These are phyloP conservation scores for Abortiporus biennis DNA, from an alignment of 1,284 basidiomycete genomes.

Conservation along the genomic window DNA sequence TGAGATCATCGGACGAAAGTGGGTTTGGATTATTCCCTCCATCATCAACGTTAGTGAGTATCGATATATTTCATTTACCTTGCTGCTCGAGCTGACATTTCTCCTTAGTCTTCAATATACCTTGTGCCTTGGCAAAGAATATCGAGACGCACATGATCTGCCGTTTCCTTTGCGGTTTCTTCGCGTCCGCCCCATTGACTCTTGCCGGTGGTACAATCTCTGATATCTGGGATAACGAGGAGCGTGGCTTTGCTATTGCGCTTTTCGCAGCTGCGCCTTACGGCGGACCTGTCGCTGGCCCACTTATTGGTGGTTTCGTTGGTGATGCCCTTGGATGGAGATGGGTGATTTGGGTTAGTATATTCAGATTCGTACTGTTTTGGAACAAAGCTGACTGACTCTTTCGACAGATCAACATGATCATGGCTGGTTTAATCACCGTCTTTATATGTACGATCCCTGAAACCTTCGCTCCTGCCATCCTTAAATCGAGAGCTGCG, in stretches of 20 bases:
- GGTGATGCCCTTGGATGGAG: slow-evolving; percentile 41
- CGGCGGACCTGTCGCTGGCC: slow-evolving; percentile 58
- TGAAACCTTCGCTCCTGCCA: slow-evolving; percentile 54
- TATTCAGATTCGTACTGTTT: not conserved
- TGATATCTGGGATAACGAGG: slow-evolving; percentile 57
- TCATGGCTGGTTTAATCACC: slow-evolving; percentile 46
- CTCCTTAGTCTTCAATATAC: slow-evolving; percentile 17
- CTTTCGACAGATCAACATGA: slow-evolving; percentile 38
- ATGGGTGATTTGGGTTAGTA: slow-evolving; percentile 32
- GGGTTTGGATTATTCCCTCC: slow-evolving; percentile 38
- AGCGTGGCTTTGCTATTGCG: slow-evolving; percentile 53
- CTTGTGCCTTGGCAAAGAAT: slow-evolving; percentile 42
- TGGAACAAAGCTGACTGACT: no score
- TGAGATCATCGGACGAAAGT: slow-evolving; percentile 57
- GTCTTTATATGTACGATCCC: slow-evolving; percentile 33
- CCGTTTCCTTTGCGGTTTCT: slow-evolving; percentile 65
- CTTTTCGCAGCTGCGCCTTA: slow-evolving; percentile 62
- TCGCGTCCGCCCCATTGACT: slow-evolving; percentile 61
- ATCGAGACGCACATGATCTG: slow-evolving; percentile 58
- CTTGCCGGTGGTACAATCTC: slow-evolving; percentile 61
- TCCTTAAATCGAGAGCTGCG: slow-evolving; percentile 28
- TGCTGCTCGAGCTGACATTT: no score
- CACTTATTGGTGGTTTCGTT: slow-evolving; percentile 45
- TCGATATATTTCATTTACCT: no score
- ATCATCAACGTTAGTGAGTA: slow-evolving; percentile 38